Conservation (phyloP, 192 early-diverging fungal species). For the Backusella australiensis region DNA sequence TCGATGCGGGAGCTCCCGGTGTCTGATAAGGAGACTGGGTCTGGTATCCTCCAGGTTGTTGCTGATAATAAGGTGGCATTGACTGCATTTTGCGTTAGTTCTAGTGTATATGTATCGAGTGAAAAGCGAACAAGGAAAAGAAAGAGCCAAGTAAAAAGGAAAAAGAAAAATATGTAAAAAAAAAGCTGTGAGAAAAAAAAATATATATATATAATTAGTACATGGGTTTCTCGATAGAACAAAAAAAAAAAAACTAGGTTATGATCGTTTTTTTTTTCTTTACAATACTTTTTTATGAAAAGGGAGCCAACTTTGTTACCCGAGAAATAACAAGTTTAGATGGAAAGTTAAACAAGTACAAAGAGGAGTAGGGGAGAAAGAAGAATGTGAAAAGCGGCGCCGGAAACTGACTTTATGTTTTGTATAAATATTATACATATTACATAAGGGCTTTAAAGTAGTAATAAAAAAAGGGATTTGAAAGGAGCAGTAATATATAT, state of each 20-base stretch:
- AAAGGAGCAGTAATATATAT: neutral
- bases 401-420: conserved; percentile 20
- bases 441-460: conserved; percentile 6
- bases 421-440: conserved; percentile 11
- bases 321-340: neutral
- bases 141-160: neutral
- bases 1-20: conserved; percentile 1
- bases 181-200: neutral
- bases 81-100: conserved; percentile 15
- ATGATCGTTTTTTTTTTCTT: conserved; percentile 8
- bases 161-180: neutral
- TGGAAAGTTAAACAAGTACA: conserved; percentile 1
- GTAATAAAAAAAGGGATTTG: neutral
- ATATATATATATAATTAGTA: neutral
- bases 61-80: conserved; percentile 19
- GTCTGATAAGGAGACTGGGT: conserved; percentile 12
- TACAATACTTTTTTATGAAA: conserved; percentile 1
- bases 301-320: neutral
- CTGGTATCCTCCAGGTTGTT: conserved; percentile 13
- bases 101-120: neutral
- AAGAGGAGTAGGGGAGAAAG: neutral
- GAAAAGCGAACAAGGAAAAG: neutral
- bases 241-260: conserved; percentile 6
- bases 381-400: conserved; percentile 2
- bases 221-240: conserved; percentile 1